A percentile compares a stretch with the other conserved stretches of the same genome.
Conservation (phyloP, 371 early-diverging fungal species). For the Rhizopus stolonifer region DNA sequence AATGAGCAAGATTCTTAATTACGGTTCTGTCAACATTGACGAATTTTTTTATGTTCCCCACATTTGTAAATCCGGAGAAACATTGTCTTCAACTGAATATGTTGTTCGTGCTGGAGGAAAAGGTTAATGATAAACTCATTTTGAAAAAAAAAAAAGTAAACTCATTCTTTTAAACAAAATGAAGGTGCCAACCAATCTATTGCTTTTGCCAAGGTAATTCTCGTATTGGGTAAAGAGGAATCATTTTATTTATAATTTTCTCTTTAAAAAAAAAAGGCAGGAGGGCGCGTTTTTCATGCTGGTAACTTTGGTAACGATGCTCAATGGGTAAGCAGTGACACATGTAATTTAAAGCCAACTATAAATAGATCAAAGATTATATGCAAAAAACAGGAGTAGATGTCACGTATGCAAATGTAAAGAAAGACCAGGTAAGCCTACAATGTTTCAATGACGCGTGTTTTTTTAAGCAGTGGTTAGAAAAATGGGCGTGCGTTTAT, state of each 20-base stretch:
- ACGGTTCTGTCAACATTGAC: conserved; percentile 91
- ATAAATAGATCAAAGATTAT: conserved; percentile 28
- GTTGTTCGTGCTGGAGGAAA: conserved; percentile 84
- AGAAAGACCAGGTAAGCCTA: conserved; percentile 39
- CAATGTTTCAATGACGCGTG: too few species aligned
- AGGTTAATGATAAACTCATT: conserved; percentile 47
- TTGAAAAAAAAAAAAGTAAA: neutral
- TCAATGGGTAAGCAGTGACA: conserved; percentile 58
- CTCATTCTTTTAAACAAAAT: neutral
- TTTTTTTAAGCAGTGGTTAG: conserved; percentile 20
- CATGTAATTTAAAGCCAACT: neutral
- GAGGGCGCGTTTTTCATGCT: conserved; percentile 68
- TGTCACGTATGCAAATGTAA: conserved; percentile 29
- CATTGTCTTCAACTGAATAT: conserved; percentile 65
- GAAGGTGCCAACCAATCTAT: conserved; percentile 84
- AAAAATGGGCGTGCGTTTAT: conserved; percentile 88
- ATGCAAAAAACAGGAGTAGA: conserved; percentile 45
- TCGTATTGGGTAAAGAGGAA: neutral
- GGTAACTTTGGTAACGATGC: conserved; percentile 91
- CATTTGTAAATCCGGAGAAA: conserved; percentile 83
- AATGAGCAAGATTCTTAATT: conserved; percentile 60
- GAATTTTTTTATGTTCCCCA: conserved; percentile 83
- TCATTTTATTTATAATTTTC: neutral
- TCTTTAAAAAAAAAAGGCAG: conserved; percentile 61
- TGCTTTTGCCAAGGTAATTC: conserved; percentile 67